Base-by-base conservation (phyloP, 2,329 filamentous ascomycete species). In the Ceratocystis cacaofunesta region DNA sequence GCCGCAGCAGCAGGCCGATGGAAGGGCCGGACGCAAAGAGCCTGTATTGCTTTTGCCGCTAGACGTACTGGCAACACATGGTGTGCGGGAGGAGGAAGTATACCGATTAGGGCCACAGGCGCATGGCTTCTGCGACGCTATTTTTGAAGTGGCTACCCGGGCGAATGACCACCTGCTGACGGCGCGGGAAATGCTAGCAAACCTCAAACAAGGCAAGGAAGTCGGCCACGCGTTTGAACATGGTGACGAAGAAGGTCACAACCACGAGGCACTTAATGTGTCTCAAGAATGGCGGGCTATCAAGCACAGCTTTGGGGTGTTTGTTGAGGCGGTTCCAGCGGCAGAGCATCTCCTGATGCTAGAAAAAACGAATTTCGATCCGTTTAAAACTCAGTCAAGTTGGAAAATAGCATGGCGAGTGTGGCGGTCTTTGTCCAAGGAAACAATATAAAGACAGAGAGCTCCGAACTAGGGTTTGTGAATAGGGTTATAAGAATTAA, bases 111-210 rank as follows among this genome's bases (percentile, higher is more conserved):
- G 92, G 0, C 85, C 88, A 0, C 77, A 83, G n/a, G 92, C 92
- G 0, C 79, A 84, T 0, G 92, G 92, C 0, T 79, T 97, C 19
- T 85, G 88, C 68, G 92, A 99, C 74, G 92, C 92, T 2, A 85
- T 97, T 0, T 99, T 97, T 75, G 82, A 85, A 3, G 90, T 99
- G 15, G 94, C 94, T 0, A 99, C 94, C 0, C 84, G 92, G 46
- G 94, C 94, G 5, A 95, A 95, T 72, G 94, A 99, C 73, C 94
- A 99, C 75, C 79, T 99, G 43, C 95, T 96, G 70, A 97, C 92
- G 0, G 92, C 89, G 1, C 81, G 91, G 67, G 90, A 96, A 73
- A 96, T 99, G 91, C 75, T 97, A 68, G 86, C 85, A 71, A 90
- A 89, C 71, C 77, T 96, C 22, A 84, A 84, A 64, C 85, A 84